phyloP scores from a whole-genome alignment of 345 rosid genomes.

The Rhizophora mangle region DNA sequence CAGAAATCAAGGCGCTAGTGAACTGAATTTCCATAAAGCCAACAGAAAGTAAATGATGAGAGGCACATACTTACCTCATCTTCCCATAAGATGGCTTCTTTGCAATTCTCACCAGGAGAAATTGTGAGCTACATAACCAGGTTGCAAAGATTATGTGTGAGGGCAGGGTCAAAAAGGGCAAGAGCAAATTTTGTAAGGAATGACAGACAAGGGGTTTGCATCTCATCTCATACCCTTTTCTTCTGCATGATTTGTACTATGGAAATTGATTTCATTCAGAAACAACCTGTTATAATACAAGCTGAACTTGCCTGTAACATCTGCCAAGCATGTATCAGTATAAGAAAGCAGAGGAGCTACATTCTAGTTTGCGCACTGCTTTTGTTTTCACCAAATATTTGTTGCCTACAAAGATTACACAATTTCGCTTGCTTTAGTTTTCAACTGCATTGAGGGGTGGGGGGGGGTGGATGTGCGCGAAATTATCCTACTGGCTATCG shows the following conservation, averaged over 20 bases:
- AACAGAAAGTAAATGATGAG: neutral
- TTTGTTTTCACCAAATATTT: too few species aligned
- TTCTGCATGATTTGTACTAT: neutral
- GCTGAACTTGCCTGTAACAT: neutral
- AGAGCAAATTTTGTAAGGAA: neutral
- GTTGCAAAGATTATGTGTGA: neutral
- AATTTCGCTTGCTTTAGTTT: too few species aligned
- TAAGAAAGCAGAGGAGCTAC: too few species aligned
- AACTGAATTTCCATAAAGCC: constrained; percentile 6
- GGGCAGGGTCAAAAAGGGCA: neutral
- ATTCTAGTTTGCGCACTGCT: too few species aligned
- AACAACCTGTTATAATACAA: neutral
- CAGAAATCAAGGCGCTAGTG: constrained; percentile 78
- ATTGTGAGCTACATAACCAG: neutral
- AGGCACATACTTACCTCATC: neutral
- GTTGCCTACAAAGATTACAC: too few species aligned
- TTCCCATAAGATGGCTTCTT: neutral
- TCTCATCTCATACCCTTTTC: constrained; percentile 1
- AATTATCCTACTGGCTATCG: too few species aligned
- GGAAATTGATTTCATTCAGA: neutral
- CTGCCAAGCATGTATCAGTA: too few species aligned
- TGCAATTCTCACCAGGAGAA: neutral
- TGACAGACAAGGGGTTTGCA: neutral
- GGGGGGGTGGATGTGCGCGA: too few species aligned
- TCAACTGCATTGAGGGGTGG: too few species aligned